Evolutionary conservation across 345 rosid genomes (phyloP).

Genomic region (Rhodamnia rubescens): DNA sequence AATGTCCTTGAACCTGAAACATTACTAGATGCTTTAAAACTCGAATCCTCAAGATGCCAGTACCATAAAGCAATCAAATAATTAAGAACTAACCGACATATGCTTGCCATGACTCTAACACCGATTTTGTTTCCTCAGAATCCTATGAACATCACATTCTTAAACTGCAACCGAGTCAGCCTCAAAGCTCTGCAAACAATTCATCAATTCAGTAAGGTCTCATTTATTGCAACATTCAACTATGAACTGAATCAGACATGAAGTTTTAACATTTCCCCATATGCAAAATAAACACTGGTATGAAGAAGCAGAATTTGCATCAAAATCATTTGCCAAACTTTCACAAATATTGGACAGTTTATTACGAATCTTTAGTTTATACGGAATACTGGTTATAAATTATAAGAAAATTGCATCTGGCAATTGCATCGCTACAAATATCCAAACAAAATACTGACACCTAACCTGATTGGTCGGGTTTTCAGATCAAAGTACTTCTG

Average conservation of each 20-base stretch:
- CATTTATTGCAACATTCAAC: background rate
- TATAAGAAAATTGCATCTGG: background rate
- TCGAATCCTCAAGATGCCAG: background rate
- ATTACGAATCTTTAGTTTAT: background rate
- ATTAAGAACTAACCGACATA: background rate
- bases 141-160: background rate
- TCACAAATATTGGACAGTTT: background rate
- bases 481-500: background rate
- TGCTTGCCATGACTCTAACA: background rate
- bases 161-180: background rate
- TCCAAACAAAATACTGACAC: background rate
- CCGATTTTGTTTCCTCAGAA: background rate
- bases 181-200: background rate
- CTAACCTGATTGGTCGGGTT: background rate
- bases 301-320: background rate
- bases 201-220: background rate
- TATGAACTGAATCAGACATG: background rate
- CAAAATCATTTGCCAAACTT: background rate
- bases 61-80: background rate
- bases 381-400: background rate
- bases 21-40: background rate
- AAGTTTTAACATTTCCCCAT: background rate
- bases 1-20: background rate
- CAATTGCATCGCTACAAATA: background rate
- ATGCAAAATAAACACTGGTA: background rate